Conservation (phyloP, 495 filamentous ascomycete genomes). For the Daldinia grandis region DNA sequence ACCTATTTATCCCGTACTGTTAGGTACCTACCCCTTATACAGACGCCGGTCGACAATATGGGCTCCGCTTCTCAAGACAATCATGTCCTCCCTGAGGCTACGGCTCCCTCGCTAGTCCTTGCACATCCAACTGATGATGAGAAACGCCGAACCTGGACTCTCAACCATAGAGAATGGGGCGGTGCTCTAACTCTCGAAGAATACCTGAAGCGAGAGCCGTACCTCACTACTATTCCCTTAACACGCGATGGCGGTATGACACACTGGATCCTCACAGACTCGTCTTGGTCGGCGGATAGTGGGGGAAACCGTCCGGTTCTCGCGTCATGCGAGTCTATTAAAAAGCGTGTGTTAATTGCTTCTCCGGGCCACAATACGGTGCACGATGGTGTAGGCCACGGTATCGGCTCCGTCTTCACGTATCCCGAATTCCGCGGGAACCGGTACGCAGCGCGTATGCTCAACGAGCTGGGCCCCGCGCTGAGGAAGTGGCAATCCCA, state of each 20-base stretch:
- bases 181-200: constrained; percentile 68
- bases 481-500: constrained; percentile 49
- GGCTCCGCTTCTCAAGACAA: constrained; percentile 27
- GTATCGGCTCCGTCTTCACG: constrained; percentile 88
- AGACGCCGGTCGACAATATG: constrained; percentile 35
- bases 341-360: constrained; percentile 70
- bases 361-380: constrained; percentile 54
- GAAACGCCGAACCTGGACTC: constrained; percentile 66
- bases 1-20: background rate
- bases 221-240: constrained; percentile 71
- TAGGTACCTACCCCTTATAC: background rate
- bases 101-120: constrained; percentile 70
- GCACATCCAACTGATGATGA: constrained; percentile 74
- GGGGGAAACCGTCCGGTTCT: constrained; percentile 67
- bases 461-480: constrained; percentile 53
- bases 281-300: constrained; percentile 44
- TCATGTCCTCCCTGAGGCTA: constrained; percentile 61
- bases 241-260: constrained; percentile 78
- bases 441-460: constrained; percentile 79
- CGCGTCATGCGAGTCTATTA: constrained; percentile 82
- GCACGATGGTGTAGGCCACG: constrained; percentile 74
- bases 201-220: constrained; percentile 81
- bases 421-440: constrained; percentile 73
- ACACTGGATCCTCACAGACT: constrained; percentile 85
- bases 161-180: constrained; percentile 78